phyloP scores from a whole-genome alignment of 2,329 filamentous ascomycete genomes.

The Pseudocercospora eumusae region DNA sequence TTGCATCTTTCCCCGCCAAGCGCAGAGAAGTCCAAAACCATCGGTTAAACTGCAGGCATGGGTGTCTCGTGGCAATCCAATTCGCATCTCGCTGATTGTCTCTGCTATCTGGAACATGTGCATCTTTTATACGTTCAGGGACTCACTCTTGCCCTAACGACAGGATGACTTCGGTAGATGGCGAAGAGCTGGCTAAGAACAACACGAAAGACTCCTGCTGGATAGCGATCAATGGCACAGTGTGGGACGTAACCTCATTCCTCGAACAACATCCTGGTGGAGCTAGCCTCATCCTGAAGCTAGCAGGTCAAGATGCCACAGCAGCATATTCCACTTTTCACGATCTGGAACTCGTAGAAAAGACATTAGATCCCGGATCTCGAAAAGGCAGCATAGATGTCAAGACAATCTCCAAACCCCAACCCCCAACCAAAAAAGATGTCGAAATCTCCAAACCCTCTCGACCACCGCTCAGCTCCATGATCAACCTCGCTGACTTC shows the following conservation, averaged over 20 bases:
- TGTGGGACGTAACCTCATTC: constrained; percentile 90
- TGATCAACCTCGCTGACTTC: constrained; percentile 51
- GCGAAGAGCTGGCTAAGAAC: constrained; percentile 69
- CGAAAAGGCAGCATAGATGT: constrained; percentile 37
- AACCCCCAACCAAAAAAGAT: not conserved
- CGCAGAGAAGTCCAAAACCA: constrained; percentile 1
- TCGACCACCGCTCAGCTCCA: constrained; percentile 50
- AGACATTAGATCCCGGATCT: constrained; percentile 45
- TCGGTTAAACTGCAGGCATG: constrained; percentile 13
- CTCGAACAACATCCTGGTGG: constrained; percentile 86
- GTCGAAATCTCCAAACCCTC: constrained; percentile 1
- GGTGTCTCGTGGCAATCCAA: constrained; percentile 5
- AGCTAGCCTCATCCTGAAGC: constrained; percentile 47
- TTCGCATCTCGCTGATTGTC: constrained; percentile 5
- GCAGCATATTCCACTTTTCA: constrained; percentile 56
- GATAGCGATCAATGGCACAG: constrained; percentile 82
- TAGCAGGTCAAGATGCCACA: constrained; percentile 57
- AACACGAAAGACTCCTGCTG: constrained; percentile 81
- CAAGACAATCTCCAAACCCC: constrained; percentile 17
- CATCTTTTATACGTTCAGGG: not conserved
- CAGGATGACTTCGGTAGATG: constrained; percentile 23
- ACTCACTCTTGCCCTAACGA: not conserved
- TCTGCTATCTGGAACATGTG: not conserved
- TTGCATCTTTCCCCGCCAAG: constrained; percentile 7
- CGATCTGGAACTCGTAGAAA: constrained; percentile 44